Percentiles rank a stretch among this genome's conserved stretches.
These are phyloP conservation scores for Tolypocladium pustulatum DNA, from an alignment of 2,329 filamentous ascomycete genomes.

Conservation along the genomic window DNA sequence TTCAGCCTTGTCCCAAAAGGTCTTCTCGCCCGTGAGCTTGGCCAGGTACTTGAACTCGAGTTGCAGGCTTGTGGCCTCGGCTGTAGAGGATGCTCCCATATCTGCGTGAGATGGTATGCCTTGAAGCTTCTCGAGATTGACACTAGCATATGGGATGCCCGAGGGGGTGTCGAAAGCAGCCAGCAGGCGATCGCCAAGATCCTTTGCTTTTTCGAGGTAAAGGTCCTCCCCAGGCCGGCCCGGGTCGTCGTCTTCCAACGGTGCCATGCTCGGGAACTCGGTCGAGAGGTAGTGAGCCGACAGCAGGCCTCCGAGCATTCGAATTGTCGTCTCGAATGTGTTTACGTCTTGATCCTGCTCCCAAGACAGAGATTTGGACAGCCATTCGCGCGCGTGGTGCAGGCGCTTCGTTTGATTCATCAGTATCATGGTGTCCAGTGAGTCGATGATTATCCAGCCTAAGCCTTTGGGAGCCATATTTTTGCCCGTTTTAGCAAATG, in stretches of 20 bases:
- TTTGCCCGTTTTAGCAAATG: slow-evolving; percentile 64
- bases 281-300: slow-evolving; percentile 93
- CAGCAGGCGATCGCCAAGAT: slow-evolving; percentile 78
- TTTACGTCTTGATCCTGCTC: slow-evolving; percentile 93
- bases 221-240: slow-evolving; percentile 74
- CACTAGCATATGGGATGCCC: slow-evolving; percentile 81
- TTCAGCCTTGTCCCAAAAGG: slow-evolving; percentile 88
- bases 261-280: slow-evolving; percentile 67
- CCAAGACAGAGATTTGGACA: slow-evolving; percentile 69
- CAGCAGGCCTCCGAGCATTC: slow-evolving; percentile 88
- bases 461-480: slow-evolving; percentile 84
- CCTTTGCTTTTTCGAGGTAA: slow-evolving; percentile 91
- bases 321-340: slow-evolving; percentile 95
- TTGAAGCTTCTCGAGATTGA: slow-evolving; percentile 69
- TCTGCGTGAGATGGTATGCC: slow-evolving; percentile 77
- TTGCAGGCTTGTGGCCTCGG: slow-evolving; percentile 85
- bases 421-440: slow-evolving; percentile 90
- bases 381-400: slow-evolving; percentile 78
- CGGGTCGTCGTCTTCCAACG: slow-evolving; percentile 58
- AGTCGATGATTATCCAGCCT: slow-evolving; percentile 97
- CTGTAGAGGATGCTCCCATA: slow-evolving; percentile 81
- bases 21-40: slow-evolving; percentile 82
- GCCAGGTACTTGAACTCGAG: slow-evolving; percentile 96
- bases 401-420: slow-evolving; percentile 93
- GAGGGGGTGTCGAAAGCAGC: slow-evolving; percentile 80